phyloP scores from a whole-genome alignment of 176 grass and related monocot genomes.

The Eremochloa ophiuroides region DNA sequence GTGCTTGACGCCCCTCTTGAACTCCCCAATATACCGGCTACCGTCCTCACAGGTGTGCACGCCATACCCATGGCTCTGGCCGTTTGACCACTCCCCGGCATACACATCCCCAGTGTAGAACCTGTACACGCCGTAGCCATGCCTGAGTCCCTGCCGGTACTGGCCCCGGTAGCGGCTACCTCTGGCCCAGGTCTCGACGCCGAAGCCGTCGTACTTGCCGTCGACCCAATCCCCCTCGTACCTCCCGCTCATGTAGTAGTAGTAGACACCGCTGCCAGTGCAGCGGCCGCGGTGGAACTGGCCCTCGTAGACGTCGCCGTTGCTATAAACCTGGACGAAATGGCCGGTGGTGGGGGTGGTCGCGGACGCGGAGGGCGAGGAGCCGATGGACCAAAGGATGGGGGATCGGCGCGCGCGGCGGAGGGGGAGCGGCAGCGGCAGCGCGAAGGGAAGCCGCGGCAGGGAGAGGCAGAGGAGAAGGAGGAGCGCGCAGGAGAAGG shows the following conservation, averaged over 20 bases:
- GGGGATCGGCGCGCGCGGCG: constrained; percentile 53
- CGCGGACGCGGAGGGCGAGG: constrained; percentile 33
- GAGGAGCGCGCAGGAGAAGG: constrained; percentile 84
- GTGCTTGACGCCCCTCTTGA: constrained; percentile 98
- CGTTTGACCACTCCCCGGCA: constrained; percentile 94
- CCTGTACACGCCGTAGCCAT: constrained; percentile 88
- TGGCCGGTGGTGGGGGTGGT: constrained; percentile 60
- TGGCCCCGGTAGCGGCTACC: constrained; percentile 94
- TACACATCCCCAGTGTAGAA: constrained; percentile 98
- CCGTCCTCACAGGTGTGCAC: constrained; percentile 97
- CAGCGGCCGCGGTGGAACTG: constrained; percentile 75
- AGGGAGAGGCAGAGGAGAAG: constrained; percentile 79
- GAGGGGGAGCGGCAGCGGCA: constrained; percentile 36
- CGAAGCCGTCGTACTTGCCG: constrained; percentile 85
- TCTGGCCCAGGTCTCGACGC: constrained; percentile 97
- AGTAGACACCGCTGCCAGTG: constrained; percentile 93
- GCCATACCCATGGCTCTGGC: constrained; percentile 90
- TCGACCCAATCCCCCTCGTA: constrained; percentile 94
- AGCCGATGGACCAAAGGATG: constrained; percentile 96
- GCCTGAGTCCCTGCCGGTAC: constrained; percentile 84
- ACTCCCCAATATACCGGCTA: constrained; percentile 90
- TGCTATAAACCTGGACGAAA: constrained; percentile 88
- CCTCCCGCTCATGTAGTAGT: constrained; percentile 98
- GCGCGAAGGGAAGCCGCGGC: constrained; percentile 56
- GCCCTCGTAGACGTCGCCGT: constrained; percentile 93